A percentile compares a stretch with the other conserved stretches of the same genome.
phyloP scores from a whole-genome alignment of 2,329 filamentous ascomycete species.

The Cladosporium phlei region DNA sequence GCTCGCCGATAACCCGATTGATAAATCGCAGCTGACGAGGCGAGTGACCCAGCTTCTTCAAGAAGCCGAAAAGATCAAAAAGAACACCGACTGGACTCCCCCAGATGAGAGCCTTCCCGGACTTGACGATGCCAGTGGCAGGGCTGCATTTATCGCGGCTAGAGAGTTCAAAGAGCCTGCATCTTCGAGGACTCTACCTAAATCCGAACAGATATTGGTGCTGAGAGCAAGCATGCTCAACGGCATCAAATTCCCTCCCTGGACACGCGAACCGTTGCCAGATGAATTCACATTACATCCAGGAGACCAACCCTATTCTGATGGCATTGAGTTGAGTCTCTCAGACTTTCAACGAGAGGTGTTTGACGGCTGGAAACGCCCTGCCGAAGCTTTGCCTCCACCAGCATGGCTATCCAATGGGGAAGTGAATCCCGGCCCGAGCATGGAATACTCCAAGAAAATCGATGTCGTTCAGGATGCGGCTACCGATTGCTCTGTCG shows the following conservation, averaged over 20 bases:
- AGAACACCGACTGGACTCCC: slow-evolving; percentile 26
- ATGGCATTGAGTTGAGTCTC: slow-evolving; percentile 64
- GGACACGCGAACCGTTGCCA: slow-evolving; percentile 60
- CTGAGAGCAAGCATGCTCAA: slow-evolving; percentile 74
- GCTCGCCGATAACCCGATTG: slow-evolving; percentile 54
- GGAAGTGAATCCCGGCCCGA: slow-evolving; percentile 35
- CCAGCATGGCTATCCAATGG: slow-evolving; percentile 35
- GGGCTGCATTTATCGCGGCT: slow-evolving; percentile 21
- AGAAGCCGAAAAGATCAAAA: slow-evolving; percentile 72
- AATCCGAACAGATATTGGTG: slow-evolving; percentile 70
- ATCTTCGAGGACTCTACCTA: slow-evolving; percentile 61
- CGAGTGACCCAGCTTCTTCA: slow-evolving; percentile 65
- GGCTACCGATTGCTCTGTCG: slow-evolving; percentile 93
- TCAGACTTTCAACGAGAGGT: slow-evolving; percentile 68
- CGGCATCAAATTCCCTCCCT: slow-evolving; percentile 78
- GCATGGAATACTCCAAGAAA: slow-evolving; percentile 55
- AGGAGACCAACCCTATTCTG: slow-evolving; percentile 57
- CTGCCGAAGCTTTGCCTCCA: slow-evolving; percentile 59
- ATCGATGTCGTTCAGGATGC: slow-evolving; percentile 92
- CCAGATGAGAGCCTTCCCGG: neutral
- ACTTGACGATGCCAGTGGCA: slow-evolving; percentile 3
- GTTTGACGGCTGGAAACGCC: slow-evolving; percentile 81
- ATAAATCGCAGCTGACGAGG: slow-evolving; percentile 63
- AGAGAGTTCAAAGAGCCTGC: slow-evolving; percentile 44
- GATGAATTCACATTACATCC: slow-evolving; percentile 56